Evolutionary conservation across 768 basidiomycete species (phyloP).

Genomic region (Gloeophyllum trabeum): DNA sequence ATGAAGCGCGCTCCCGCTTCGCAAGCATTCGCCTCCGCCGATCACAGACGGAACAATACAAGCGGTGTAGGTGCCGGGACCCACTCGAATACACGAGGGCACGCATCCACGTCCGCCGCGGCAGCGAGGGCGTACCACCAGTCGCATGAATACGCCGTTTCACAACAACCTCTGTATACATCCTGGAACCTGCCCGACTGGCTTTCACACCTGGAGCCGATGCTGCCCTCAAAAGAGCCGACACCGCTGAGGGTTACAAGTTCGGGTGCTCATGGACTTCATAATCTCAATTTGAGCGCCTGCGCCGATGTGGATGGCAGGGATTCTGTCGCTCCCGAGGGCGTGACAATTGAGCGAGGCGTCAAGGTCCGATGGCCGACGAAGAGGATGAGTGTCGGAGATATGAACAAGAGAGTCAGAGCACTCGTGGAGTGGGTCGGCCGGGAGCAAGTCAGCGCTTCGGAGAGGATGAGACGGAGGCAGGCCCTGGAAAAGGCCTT

Average conservation of each 20-base stretch:
- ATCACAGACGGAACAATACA: constrained; percentile 19
- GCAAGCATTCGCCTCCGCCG: no score
- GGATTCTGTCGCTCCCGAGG: constrained; percentile 34
- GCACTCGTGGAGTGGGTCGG: constrained; percentile 92
- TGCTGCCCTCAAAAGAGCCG: constrained; percentile 70
- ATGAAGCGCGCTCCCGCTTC: background rate
- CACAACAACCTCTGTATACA: constrained; percentile 69
- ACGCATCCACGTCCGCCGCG: constrained; percentile 9
- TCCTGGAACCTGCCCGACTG: constrained; percentile 94
- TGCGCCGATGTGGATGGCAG: constrained; percentile 21
- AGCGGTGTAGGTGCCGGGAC: constrained; percentile 14
- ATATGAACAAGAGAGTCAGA: constrained; percentile 93
- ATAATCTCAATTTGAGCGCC: background rate
- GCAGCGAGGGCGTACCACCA: constrained; percentile 35
- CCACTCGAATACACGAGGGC: background rate
- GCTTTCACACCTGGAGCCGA: constrained; percentile 73
- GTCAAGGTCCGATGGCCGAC: constrained; percentile 90
- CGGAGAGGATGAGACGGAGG: constrained; percentile 57
- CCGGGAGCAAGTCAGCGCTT: constrained; percentile 68
- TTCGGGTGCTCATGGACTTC: constrained; percentile 12
- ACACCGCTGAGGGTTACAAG: constrained; percentile 63
- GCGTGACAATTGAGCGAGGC: constrained; percentile 49
- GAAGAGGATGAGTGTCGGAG: constrained; percentile 91
- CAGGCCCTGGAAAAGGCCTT: constrained; percentile 56
- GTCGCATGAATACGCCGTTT: constrained; percentile 70